Evolutionary conservation across 345 rosid species (phyloP), one percentile per base, ranked within the genome.

Genomic region (Linum usitatissimum): DNA sequence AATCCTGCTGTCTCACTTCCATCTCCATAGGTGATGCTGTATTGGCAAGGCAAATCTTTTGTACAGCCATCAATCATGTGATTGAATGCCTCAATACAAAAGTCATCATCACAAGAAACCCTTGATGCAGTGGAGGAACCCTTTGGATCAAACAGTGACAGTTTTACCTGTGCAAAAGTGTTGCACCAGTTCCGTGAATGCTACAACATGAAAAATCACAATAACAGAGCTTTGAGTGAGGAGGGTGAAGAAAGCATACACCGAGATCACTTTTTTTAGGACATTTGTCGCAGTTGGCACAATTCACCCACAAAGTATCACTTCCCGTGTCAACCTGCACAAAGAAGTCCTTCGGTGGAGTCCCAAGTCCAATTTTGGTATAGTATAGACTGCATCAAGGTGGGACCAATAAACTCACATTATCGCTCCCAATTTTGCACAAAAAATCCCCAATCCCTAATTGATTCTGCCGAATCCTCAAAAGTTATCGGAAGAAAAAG

Each of bases 311-410:
- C 6, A 92, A 76, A 72, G 84, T 75, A 76, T 91, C 98, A 73
- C 96, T 91, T 64, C 98, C 96, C 9, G 96, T 88, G 57, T 91
- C 98, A 60, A 91, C 87, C 80, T 91, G 98, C 45, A 92, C 98
- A 39, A 72, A 78, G 65, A 79, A 85, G 30, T 88, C 93, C 69
- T 79, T 78, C 57, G 96, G 59, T 31, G 98, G 98, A 12, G 71
- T 69, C 53, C 96, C 98, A 1, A 92, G 68, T 56, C 81, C 83
- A 70, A 89, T 80, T 73, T 70, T 79, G 5, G 93, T 77, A 63
- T 73, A 92, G 79, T 88, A 92, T 54, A 92, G 82, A 76, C 98
- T 91, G 65, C 49, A 63, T 13, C 31, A 68, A 68, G 55, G 60
- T 49, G 75, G 8, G 34, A 77, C 38, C 38, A 34, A 59, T 64